A percentile compares a stretch with the other conserved stretches of the same genome.
Evolutionary conservation across 2,329 filamentous ascomycete species (phyloP).

Genomic region (Myrmaecium sp.): DNA sequence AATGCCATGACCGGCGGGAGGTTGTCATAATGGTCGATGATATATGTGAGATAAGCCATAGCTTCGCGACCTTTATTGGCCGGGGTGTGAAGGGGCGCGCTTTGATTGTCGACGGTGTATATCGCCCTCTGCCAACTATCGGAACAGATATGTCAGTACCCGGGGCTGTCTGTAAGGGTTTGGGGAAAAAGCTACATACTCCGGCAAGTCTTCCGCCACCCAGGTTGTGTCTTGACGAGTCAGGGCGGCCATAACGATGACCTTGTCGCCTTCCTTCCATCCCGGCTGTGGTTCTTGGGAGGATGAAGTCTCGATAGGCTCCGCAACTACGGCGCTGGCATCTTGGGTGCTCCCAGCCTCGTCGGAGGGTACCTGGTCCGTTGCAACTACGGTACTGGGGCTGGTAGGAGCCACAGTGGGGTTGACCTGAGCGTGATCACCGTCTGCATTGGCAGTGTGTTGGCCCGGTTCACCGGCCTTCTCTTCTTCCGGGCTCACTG

Average conservation of each 20-base stretch:
- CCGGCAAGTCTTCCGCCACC: constrained; percentile 5
- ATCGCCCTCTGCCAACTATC: constrained; percentile 5
- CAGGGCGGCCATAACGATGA: constrained; percentile 7
- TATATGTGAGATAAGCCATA: constrained; percentile 11
- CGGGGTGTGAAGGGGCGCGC: constrained; percentile 6
- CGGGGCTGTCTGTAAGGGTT: background rate
- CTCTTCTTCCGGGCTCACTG: too few species aligned
- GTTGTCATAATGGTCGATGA: constrained; percentile 11
- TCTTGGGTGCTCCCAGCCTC: too few species aligned
- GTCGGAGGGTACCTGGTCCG: too few species aligned
- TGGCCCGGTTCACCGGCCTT: too few species aligned
- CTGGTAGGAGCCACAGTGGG: too few species aligned
- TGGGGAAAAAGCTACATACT: constrained; percentile 2
- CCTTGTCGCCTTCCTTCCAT: too few species aligned
- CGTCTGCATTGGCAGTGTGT: too few species aligned
- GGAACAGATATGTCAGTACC: background rate
- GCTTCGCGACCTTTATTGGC: constrained; percentile 11
- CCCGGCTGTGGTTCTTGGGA: too few species aligned
- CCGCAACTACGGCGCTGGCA: too few species aligned
- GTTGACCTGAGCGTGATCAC: too few species aligned
- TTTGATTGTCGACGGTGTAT: constrained; percentile 6
- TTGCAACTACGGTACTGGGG: too few species aligned
- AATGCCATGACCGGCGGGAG: constrained; percentile 9
- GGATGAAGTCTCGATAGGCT: too few species aligned
- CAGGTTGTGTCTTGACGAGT: constrained; percentile 8